Percentiles rank a stretch among this genome's conserved stretches.
phyloP scores from a whole-genome alignment of 2,329 filamentous ascomycete species.

The Talaromyces verruculosus region DNA sequence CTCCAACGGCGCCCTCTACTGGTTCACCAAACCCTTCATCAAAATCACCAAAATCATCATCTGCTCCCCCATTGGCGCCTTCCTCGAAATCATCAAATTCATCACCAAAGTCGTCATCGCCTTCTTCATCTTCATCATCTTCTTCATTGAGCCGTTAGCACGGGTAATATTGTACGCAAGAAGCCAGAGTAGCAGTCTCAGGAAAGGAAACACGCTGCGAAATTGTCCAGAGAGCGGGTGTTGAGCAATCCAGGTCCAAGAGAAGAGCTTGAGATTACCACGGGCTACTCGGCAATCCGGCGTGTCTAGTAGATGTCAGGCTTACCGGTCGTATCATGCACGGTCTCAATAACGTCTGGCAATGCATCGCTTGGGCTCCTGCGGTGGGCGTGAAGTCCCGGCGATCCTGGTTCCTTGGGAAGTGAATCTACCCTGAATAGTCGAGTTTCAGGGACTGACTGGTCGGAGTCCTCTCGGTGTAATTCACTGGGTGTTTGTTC shows the following conservation, averaged over 20 bases:
- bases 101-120: constrained; percentile 68
- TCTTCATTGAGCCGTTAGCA: constrained; percentile 50
- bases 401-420: constrained; percentile 33
- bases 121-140: constrained; percentile 57
- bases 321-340: constrained; percentile 59
- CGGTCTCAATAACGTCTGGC: constrained; percentile 45
- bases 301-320: constrained; percentile 31
- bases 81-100: constrained; percentile 56
- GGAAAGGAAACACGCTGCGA: constrained; percentile 27
- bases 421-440: constrained; percentile 46
- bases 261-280: constrained; percentile 14
- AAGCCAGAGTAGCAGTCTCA: constrained; percentile 10
- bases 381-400: constrained; percentile 40
- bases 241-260: constrained; percentile 41
- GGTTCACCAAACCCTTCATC: constrained; percentile 63
- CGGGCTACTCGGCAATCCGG: constrained; percentile 34
- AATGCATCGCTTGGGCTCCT: constrained; percentile 44
- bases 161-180: constrained; percentile 23
- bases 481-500: constrained; percentile 28
- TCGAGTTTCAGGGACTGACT: constrained; percentile 45
- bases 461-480: constrained; percentile 26
- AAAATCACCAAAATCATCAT: constrained; percentile 65
- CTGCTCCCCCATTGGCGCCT: constrained; percentile 49
- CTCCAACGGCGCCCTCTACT: constrained; percentile 30
- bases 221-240: constrained; percentile 45